Evolutionary conservation across 164 flowering plant species (phyloP).

Genomic region (Euptelea pleiosperma): DNA sequence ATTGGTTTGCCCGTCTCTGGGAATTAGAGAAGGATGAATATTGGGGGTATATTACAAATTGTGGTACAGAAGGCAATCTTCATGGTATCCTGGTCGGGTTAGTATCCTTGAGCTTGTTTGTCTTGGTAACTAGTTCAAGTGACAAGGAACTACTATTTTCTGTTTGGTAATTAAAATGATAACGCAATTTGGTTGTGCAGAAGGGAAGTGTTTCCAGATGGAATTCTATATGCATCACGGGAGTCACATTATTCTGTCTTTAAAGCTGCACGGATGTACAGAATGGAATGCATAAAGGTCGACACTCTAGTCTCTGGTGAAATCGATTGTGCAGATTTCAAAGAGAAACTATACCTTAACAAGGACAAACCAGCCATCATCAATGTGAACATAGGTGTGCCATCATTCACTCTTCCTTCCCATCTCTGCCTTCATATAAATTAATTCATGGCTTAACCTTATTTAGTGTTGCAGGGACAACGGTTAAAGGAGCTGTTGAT

Average conservation of each 20-base stretch:
- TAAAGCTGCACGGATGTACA: slow-evolving; percentile 93
- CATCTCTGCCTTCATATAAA: not conserved
- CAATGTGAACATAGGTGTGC: slow-evolving; percentile 84
- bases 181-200: slow-evolving; percentile 36
- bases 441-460: not conserved
- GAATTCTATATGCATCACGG: slow-evolving; percentile 74
- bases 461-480: slow-evolving; percentile 59
- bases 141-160: not conserved
- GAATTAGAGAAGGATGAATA: slow-evolving; percentile 86
- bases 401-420: slow-evolving; percentile 6
- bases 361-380: slow-evolving; percentile 87
- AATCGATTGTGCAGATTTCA: slow-evolving; percentile 82
- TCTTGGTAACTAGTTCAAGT: not conserved
- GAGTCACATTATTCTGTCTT: slow-evolving; percentile 92
- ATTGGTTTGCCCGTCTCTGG: slow-evolving; percentile 99
- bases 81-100: slow-evolving; percentile 97
- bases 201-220: slow-evolving; percentile 92
- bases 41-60: slow-evolving; percentile 99
- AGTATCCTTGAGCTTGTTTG: slow-evolving; percentile 26
- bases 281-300: slow-evolving; percentile 86
- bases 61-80: slow-evolving; percentile 99
- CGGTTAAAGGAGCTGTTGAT: slow-evolving; percentile 97
- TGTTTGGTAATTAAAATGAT: not conserved
- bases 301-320: slow-evolving; percentile 69
- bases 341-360: slow-evolving; percentile 53